Evolutionary conservation across 108 stramenopile genomes (phyloP).

Genomic region (Conticribra weissflogii): DNA sequence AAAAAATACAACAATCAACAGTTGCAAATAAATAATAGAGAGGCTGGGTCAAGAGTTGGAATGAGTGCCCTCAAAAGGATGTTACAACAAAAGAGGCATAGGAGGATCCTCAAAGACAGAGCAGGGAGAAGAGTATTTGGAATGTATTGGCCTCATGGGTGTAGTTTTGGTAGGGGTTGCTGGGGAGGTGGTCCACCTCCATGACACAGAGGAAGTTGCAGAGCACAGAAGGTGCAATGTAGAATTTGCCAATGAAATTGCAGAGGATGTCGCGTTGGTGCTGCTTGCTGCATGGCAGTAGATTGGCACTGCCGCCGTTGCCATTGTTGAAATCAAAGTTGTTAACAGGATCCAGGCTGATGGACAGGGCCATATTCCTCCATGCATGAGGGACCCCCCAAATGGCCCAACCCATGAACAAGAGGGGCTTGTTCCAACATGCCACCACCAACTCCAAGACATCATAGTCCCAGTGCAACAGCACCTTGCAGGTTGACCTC

Average conservation of each 20-base stretch:
- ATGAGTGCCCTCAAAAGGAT: no score
- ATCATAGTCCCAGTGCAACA: constrained; percentile 40
- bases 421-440: constrained; percentile 21
- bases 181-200: constrained; percentile 45
- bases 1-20: no score
- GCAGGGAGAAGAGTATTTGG: constrained; percentile 50
- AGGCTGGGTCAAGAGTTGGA: no score
- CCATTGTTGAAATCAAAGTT: constrained; percentile 17
- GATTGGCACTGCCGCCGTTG: no score
- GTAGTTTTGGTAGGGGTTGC: constrained; percentile 64
- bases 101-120: constrained; percentile 46
- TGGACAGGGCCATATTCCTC: constrained; percentile 25
- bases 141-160: constrained; percentile 65
- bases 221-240: constrained; percentile 36
- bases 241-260: constrained; percentile 40
- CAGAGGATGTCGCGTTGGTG: no score
- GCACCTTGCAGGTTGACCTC: constrained; percentile 15
- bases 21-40: no score
- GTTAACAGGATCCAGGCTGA: constrained; percentile 13
- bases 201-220: constrained; percentile 41
- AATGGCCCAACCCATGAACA: constrained; percentile 48
- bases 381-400: constrained; percentile 39
- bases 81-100: constrained; percentile 21
- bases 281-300: no score
- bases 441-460: constrained; percentile 17